Conservation (phyloP, 2,329 filamentous ascomycete genomes). For the Alternaria triticimaculans region DNA sequence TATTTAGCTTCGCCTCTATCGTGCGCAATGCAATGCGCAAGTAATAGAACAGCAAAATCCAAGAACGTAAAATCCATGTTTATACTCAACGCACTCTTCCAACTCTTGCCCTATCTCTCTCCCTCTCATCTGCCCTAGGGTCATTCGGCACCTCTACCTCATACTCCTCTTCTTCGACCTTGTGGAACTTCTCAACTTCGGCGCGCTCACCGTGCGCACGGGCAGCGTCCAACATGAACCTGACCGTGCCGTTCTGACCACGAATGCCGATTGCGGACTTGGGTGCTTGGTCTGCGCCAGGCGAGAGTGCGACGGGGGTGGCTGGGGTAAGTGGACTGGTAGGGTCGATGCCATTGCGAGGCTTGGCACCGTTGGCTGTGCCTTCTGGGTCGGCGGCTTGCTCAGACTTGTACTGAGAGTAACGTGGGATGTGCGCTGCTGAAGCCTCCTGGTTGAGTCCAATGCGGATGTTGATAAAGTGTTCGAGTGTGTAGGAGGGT, state of each 20-base stretch:
- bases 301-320: slow-evolving; percentile 55
- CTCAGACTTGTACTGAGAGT: slow-evolving; percentile 55
- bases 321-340: slow-evolving; percentile 49
- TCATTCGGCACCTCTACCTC: slow-evolving; percentile 68
- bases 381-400: slow-evolving; percentile 25
- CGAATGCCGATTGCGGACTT: slow-evolving; percentile 46
- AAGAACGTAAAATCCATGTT: slow-evolving; percentile 7
- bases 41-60: neutral
- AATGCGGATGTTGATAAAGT: slow-evolving; percentile 87
- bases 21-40: neutral
- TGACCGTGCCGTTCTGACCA: slow-evolving; percentile 74
- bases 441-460: slow-evolving; percentile 83
- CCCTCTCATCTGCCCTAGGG: slow-evolving; percentile 21
- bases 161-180: slow-evolving; percentile 76
- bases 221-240: slow-evolving; percentile 86
- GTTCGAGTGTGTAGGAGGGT: slow-evolving; percentile 72
- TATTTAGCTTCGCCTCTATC: neutral
- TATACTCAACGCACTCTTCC: slow-evolving; percentile 40
- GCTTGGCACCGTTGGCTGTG: slow-evolving; percentile 32
- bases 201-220: slow-evolving; percentile 75
- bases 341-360: slow-evolving; percentile 45
- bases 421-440: slow-evolving; percentile 65
- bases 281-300: slow-evolving; percentile 39
- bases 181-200: slow-evolving; percentile 71
- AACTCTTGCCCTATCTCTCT: slow-evolving; percentile 25